Conservation (phyloP, 495 filamentous ascomycete species). For the Penicillium angulare region DNA sequence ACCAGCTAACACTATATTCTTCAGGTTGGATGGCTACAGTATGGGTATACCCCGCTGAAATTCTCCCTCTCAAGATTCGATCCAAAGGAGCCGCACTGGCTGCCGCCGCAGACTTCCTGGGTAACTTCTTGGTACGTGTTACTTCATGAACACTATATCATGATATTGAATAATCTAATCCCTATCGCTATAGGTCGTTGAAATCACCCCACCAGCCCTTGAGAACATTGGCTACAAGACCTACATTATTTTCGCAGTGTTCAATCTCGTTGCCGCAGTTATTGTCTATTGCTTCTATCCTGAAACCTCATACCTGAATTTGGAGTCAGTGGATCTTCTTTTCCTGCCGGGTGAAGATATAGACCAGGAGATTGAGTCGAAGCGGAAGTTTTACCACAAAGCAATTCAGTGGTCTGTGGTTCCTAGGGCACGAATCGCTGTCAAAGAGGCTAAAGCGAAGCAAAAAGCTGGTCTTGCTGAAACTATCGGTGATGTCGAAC, state of each 20-base stretch:
- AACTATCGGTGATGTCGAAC: conserved; percentile 7
- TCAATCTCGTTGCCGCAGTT: conserved; percentile 28
- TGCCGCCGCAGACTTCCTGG: conserved; percentile 22
- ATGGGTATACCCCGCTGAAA: conserved; percentile 35
- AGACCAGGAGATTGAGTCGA: conserved; percentile 9
- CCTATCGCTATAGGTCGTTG: conserved; percentile 13
- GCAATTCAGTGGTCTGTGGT: conserved; percentile 16
- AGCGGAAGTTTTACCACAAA: conserved; percentile 14
- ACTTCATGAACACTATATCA: no score
- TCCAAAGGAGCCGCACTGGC: conserved; percentile 31
- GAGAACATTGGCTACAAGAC: conserved; percentile 24
- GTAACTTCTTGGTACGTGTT: conserved; percentile 20
- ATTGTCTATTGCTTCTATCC: conserved; percentile 43
- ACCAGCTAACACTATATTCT: neutral
- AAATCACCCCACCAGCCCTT: conserved; percentile 24
- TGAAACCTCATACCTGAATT: conserved; percentile 25
- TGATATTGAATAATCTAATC: no score
- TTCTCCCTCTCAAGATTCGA: conserved; percentile 27
- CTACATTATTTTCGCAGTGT: conserved; percentile 41
- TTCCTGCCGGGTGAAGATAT: conserved; percentile 7
- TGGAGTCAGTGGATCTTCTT: conserved; percentile 18
- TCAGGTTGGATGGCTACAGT: conserved; percentile 27
- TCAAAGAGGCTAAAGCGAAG: conserved; percentile 15
- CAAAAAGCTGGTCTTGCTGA: conserved; percentile 9
- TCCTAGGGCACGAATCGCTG: conserved; percentile 14